These are phyloP conservation scores for Coniochaeta prunicola DNA, from an alignment of 2,329 filamentous ascomycete genomes.

Conservation along the genomic window DNA sequence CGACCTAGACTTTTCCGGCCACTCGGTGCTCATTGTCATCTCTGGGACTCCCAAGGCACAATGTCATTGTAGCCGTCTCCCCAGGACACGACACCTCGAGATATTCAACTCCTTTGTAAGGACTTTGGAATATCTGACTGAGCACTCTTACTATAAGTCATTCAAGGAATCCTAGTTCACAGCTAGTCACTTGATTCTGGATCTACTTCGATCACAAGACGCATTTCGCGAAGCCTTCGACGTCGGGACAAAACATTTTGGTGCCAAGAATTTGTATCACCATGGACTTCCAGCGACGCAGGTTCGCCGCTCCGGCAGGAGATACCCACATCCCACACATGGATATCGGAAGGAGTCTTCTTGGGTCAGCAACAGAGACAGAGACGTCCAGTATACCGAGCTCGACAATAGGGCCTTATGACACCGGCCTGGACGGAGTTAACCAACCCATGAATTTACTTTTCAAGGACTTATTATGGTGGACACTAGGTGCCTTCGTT, in stretches of 20 bases:
- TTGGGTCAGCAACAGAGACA: conserved; percentile 5
- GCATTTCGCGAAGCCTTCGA: background rate
- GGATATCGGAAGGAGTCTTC: conserved; percentile 2
- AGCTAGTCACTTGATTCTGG: background rate
- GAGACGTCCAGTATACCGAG: conserved; percentile 25
- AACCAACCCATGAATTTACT: conserved; percentile 50
- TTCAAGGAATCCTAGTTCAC: background rate
- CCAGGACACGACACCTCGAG: background rate
- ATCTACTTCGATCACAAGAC: background rate
- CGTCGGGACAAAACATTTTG: background rate
- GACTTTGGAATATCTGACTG: background rate
- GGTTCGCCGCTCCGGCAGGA: conserved; percentile 17
- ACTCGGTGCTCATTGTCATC: background rate
- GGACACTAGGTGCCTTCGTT: conserved; percentile 49
- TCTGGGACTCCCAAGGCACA: background rate
- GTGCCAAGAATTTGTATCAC: background rate
- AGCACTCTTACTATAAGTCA: background rate
- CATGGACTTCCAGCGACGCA: conserved; percentile 24
- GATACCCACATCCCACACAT: background rate
- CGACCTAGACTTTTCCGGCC: background rate
- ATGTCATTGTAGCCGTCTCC: background rate
- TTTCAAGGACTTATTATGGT: conserved; percentile 53
- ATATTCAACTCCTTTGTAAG: background rate
- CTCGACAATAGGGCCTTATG: conserved; percentile 48
- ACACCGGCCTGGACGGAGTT: conserved; percentile 51